Evolutionary conservation across 257 asterid species (phyloP), one percentile per base, ranked within the genome.

Genomic region (Vinca minor): DNA sequence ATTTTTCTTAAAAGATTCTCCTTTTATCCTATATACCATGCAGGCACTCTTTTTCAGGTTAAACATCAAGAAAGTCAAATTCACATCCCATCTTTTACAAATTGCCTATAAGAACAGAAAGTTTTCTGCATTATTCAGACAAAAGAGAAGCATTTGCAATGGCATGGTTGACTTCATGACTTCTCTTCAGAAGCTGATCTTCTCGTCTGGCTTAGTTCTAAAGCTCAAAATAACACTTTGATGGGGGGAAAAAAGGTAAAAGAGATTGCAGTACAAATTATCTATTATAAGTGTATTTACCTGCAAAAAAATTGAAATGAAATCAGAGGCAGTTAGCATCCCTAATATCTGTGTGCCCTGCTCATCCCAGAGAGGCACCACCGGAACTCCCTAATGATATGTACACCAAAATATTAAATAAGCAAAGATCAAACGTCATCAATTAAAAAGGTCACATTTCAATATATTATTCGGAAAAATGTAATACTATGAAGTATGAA

Each of bases 281-380:
- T 34, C 35, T n/a, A n/a, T n/a, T n/a, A n/a, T n/a, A 10, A 55
- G 5, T n/a, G 20, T 28, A 57, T 53, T 17, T 77, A 84, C 95
- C 86, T 86, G 83, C 21, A 82, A 81, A 71, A 87, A 68, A 64
- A 82, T 81, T 71, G 76, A 68, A 50, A 87, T 83, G 73, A 84
- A 87, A 82, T 87, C 95, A 18, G 89, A 81, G 62, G 91, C 84
- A 59, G 95, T 84, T 57, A 87, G 67, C 87, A 86, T 84, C 74
- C 95, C 95, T 0, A 78, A 66, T 53, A 84, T 78, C 73, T 70
- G 76, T 34, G 74, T 48, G 36, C 45, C 64, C 29, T 67, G 64
- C 48, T 74, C 85, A 72, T 84, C 81, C 91, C 87, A 77, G 57
- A 86, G 76, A 67, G 95, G 89, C 73, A 80, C 66, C 57, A 75